Base-by-base conservation (phyloP, 805 yeast species). In the Saccharomycopsis malanga region DNA sequence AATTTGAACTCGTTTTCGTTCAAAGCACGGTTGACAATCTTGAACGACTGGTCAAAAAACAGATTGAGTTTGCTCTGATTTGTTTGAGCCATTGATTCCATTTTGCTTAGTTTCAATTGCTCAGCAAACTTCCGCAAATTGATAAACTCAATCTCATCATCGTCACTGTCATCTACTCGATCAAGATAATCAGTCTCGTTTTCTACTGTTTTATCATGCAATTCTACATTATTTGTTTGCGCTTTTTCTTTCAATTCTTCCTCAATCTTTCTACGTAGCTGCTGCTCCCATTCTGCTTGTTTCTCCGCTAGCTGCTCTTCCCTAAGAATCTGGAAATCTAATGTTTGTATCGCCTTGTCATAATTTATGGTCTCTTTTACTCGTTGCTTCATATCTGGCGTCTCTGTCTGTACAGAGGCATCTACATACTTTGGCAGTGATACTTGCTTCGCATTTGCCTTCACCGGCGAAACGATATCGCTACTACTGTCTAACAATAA, bases 21-120 rank as follows among this genome's bases (percentile, higher is more conserved):
- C 2, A 53, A 34, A 5, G 45, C 44, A 21, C 42, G 43, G 18
- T 48, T 50, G 10, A 53, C 21, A 14, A 50, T n/a, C 23, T 53
- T 53, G 35, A 53, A 50, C 9, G 54, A 46, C 14, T 41, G 42
- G 17, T 47, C 39, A 10, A 53, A 44, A 42, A 46, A 49, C 7
- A 9, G 22, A 3, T 38, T 18, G 3, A 52, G 17, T 35, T 36
- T 34, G 3, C 24, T 18, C 17, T 40, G 21, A 24, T 44, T 41
- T 14, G 27, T 30, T 7, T 15, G 15, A n/a, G n/a, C n/a, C n/a
- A n/a, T n/a, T n/a, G n/a, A n/a, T n/a, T n/a, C n/a, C n/a, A n/a
- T n/a, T n/a, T n/a, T n/a, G n/a, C n/a, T n/a, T n/a, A n/a, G n/a
- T n/a, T n/a, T n/a, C n/a, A n/a, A n/a, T n/a, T n/a, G n/a, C n/a